A percentile compares a stretch with the other conserved stretches of the same genome.
phyloP scores from a whole-genome alignment of 805 yeast genomes.

The Lipomyces sp. region DNA sequence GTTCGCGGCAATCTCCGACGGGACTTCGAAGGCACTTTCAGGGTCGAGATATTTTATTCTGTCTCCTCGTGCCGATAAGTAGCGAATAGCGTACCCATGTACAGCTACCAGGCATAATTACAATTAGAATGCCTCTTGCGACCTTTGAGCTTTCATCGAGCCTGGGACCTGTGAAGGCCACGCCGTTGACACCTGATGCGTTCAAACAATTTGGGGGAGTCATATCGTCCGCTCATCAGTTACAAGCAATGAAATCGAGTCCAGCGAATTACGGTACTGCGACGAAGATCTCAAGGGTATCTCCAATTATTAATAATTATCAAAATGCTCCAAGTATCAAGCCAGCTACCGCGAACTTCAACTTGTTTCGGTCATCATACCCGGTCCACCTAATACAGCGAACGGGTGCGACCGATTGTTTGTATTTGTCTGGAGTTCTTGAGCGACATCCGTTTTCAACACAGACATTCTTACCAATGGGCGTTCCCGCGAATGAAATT shows the following conservation, averaged over 20 bases:
- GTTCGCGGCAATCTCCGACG: background rate
- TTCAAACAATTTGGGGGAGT: conserved; percentile 76
- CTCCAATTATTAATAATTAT: conserved; percentile 65
- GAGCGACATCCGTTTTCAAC: conserved; percentile 90
- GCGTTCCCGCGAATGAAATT: conserved; percentile 53
- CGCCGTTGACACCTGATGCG: conserved; percentile 64
- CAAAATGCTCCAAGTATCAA: conserved; percentile 53
- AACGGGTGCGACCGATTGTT: conserved; percentile 14
- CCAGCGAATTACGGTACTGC: conserved; percentile 96
- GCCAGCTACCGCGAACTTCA: conserved; percentile 70
- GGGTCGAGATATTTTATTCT: too few species aligned
- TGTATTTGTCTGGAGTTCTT: conserved; percentile 66
- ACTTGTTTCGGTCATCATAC: conserved; percentile 79
- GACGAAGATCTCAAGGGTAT: conserved; percentile 70
- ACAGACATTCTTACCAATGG: conserved; percentile 93
- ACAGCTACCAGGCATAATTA: background rate
- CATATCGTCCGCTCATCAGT: conserved; percentile 77
- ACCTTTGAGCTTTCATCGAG: conserved; percentile 21
- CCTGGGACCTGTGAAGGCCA: conserved; percentile 50
- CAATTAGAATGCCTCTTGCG: conserved; percentile 30
- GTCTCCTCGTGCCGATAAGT: background rate
- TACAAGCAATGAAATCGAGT: conserved; percentile 51
- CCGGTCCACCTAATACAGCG: conserved; percentile 62
- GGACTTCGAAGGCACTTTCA: background rate
- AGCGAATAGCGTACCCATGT: background rate